These are phyloP conservation scores for Stephania yunnanensis DNA, from an alignment of 164 flowering plant species.

Conservation along the genomic window DNA sequence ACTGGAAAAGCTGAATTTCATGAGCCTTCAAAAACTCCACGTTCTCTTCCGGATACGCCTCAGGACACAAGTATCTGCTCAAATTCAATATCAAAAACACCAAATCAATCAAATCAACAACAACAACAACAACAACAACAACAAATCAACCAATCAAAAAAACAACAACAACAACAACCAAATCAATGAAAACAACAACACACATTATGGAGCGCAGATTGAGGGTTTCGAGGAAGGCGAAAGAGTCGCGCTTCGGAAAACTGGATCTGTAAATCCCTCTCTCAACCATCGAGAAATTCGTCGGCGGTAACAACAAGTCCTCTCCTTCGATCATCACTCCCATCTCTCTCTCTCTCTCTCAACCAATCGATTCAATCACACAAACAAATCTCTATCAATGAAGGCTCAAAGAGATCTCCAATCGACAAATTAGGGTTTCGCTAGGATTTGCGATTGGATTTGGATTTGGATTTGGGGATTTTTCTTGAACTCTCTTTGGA, in stretches of 20 bases:
- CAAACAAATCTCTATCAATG: background rate
- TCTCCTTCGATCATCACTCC: constrained; percentile 6
- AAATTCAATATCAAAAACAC: background rate
- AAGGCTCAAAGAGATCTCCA: background rate
- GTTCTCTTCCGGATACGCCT: constrained; percentile 58
- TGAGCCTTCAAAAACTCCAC: constrained; percentile 37
- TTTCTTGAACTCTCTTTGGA: background rate
- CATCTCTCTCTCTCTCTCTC: background rate
- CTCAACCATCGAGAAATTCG: constrained; percentile 55
- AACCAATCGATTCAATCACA: background rate
- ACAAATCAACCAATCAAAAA: background rate
- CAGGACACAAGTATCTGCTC: constrained; percentile 65
- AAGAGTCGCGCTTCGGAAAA: constrained; percentile 37
- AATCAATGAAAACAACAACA: background rate
- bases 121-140: background rate
- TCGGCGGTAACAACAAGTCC: constrained; percentile 33
- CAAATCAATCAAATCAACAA: background rate
- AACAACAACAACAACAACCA: background rate
- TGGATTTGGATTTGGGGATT: background rate
- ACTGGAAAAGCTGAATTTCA: constrained; percentile 50
- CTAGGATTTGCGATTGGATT: background rate
- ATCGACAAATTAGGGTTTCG: background rate
- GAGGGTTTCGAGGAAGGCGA: constrained; percentile 45
- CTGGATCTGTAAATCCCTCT: constrained; percentile 54
- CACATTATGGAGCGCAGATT: constrained; percentile 58